Percentiles rank a stretch among this genome's conserved stretches.
phyloP scores from a whole-genome alignment of 179 eudicot species.

The Silene coronaria region DNA sequence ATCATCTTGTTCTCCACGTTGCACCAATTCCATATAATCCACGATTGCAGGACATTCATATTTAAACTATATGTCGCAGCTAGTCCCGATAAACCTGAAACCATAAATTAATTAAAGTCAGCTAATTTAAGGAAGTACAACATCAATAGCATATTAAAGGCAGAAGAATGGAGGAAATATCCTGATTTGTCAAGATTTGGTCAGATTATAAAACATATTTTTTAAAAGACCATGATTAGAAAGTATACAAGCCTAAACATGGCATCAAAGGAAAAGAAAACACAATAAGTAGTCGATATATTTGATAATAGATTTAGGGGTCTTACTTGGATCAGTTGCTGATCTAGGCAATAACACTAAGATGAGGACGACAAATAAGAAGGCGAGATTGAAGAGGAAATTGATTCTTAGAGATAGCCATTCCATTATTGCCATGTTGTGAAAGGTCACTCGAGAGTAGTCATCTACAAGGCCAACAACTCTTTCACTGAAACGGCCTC shows the following conservation, averaged over 20 bases:
- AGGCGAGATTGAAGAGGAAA: conserved; percentile 57
- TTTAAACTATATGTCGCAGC: conserved; percentile 70
- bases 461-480: conserved; percentile 46
- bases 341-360: conserved; percentile 66
- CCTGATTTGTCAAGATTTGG: no score
- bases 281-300: no score
- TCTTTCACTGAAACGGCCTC: conserved; percentile 44
- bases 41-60: conserved; percentile 63
- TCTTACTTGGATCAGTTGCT: conserved; percentile 76
- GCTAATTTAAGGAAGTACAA: no score
- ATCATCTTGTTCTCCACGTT: conserved; percentile 79
- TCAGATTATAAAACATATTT: no score
- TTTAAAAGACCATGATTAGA: no score
- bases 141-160: background rate
- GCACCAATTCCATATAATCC: conserved; percentile 79
- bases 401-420: conserved; percentile 74
- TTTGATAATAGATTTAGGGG: background rate
- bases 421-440: conserved; percentile 70
- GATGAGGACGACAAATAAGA: conserved; percentile 43
- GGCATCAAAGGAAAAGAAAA: no score
- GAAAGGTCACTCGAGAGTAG: conserved; percentile 59
- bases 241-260: background rate
- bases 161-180: background rate
- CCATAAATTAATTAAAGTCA: background rate
- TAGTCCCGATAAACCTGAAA: conserved; percentile 63